Base-by-base conservation (phyloP, 164 flowering plant species). In the Piper betle region DNA sequence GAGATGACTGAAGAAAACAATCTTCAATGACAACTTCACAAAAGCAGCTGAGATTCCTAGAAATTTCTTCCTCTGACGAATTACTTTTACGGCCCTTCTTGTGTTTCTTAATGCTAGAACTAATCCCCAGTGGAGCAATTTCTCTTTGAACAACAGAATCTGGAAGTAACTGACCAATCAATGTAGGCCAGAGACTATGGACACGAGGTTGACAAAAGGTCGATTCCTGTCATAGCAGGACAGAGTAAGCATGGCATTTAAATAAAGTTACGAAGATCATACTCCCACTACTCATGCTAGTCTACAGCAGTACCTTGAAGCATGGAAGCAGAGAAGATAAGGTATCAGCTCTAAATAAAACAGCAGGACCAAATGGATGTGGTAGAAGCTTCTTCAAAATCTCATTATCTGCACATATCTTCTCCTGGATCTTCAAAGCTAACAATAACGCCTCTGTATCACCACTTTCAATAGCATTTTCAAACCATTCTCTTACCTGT, bases 141-240 rank as follows among this genome's bases (percentile, higher is more conserved):
- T 78, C 86, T 50, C 77, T 79, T 73, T 80, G 85, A 61, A 70
- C 61, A 58, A 76, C 66, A 6, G 53, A 38, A 37, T 82, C 87
- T 53, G 97, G 94, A 61, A 94, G 75, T 33, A 94, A 84, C 66
- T 78, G 74, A 62, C 79, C 77, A 52, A 82, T 73, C 70, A 94
- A 66, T 62, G 73, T 78, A 69, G 85, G 81, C 99, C 99, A 94
- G 25, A 94, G 66, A 70, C 81, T 75, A 64, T 94, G 99, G 67
- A 88, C 73, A 64, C 96, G 83, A 53, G 99, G 99, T 71, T 83
- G 96, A 69, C 99, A 91, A 68, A 94, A 94, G 55, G 96, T 83
- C 6, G 99, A 85, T 68, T 94, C 99, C 99, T 91, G 84, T 67
- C 71, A 75, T 61, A 60, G 38, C 59, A 61, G 53, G 38, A 57